Percentiles rank a stretch among this genome's conserved stretches.
Evolutionary conservation across 805 yeast genomes (phyloP).

Genomic region (Diddensiella transvaalensis): DNA sequence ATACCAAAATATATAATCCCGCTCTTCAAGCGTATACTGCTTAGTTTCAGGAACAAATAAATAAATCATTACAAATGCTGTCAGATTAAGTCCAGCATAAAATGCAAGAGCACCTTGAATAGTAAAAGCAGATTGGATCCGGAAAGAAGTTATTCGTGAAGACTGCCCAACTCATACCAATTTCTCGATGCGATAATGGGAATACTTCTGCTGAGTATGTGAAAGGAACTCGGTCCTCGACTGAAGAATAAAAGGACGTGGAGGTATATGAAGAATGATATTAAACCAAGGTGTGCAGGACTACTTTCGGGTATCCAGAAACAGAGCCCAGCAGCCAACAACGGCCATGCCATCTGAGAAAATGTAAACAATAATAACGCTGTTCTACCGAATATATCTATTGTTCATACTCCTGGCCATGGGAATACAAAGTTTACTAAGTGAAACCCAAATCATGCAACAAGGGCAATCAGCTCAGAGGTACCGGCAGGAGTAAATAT

Average conservation of each 20-base stretch:
- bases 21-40: slow-evolving; percentile 67
- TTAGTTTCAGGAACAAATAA: slow-evolving; percentile 61
- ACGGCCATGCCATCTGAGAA: slow-evolving; percentile 51
- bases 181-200: slow-evolving; percentile 71
- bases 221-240: slow-evolving; percentile 86
- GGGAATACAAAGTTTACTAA: slow-evolving; percentile 81
- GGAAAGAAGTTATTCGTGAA: slow-evolving; percentile 65
- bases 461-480: slow-evolving; percentile 42
- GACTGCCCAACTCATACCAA: slow-evolving; percentile 61
- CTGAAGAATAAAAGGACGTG: slow-evolving; percentile 70
- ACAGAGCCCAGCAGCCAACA: slow-evolving; percentile 54
- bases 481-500: slow-evolving; percentile 67
- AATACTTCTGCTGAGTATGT: slow-evolving; percentile 75
- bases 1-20: slow-evolving; percentile 66
- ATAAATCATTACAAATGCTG: slow-evolving; percentile 58
- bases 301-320: slow-evolving; percentile 56
- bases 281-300: slow-evolving; percentile 54
- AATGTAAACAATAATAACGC: slow-evolving; percentile 48
- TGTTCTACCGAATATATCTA: slow-evolving; percentile 72
- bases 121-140: slow-evolving; percentile 70
- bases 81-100: slow-evolving; percentile 83
- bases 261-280: slow-evolving; percentile 71
- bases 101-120: slow-evolving; percentile 65
- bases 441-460: slow-evolving; percentile 84
- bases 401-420: slow-evolving; percentile 74